These are phyloP conservation scores for Nakazawaea laoshanensis DNA, from an alignment of 805 yeast genomes.

Conservation along the genomic window DNA sequence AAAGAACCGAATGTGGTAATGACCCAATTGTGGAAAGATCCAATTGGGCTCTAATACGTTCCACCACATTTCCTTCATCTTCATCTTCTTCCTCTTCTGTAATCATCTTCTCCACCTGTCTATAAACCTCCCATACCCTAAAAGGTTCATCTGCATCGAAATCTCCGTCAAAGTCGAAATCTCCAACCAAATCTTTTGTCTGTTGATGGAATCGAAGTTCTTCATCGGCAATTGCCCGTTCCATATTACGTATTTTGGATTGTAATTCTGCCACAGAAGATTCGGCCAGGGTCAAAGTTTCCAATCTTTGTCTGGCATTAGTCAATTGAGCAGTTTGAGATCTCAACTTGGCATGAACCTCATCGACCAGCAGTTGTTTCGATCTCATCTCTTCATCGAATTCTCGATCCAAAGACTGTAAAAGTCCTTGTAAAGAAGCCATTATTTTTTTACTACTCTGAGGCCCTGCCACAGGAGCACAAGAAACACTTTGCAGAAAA, in stretches of 20 bases:
- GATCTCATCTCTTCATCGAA: slow-evolving; percentile 48
- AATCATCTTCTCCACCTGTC: slow-evolving; percentile 31
- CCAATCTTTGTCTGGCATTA: slow-evolving; percentile 38
- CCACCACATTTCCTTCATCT: slow-evolving; percentile 18
- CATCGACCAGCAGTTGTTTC: slow-evolving; percentile 43
- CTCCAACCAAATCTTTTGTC: slow-evolving; percentile 20
- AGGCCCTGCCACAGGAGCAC: slow-evolving; percentile 4
- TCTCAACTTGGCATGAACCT: slow-evolving; percentile 46
- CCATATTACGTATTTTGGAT: slow-evolving; percentile 48
- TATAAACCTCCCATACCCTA: slow-evolving; percentile 52
- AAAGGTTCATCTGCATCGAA: slow-evolving; percentile 93
- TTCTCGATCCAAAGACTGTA: slow-evolving; percentile 45
- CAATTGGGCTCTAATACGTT: slow-evolving; percentile 13
- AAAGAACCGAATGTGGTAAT: slow-evolving; percentile 40
- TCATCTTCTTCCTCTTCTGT: slow-evolving; percentile 13
- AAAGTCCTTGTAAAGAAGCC: slow-evolving; percentile 40
- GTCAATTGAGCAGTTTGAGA: slow-evolving; percentile 47
- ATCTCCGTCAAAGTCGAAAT: slow-evolving; percentile 38
- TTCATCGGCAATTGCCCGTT: slow-evolving; percentile 57
- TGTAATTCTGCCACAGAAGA: slow-evolving; percentile 37
- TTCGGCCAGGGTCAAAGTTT: slow-evolving; percentile 39
- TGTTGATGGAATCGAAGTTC: slow-evolving; percentile 42
- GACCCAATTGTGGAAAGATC: slow-evolving; percentile 1
- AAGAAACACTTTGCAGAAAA: slow-evolving; percentile 5
- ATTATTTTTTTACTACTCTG: slow-evolving; percentile 31